These are phyloP conservation scores for Benincasa hispida DNA, from an alignment of 306 rosid species.

Conservation along the genomic window DNA sequence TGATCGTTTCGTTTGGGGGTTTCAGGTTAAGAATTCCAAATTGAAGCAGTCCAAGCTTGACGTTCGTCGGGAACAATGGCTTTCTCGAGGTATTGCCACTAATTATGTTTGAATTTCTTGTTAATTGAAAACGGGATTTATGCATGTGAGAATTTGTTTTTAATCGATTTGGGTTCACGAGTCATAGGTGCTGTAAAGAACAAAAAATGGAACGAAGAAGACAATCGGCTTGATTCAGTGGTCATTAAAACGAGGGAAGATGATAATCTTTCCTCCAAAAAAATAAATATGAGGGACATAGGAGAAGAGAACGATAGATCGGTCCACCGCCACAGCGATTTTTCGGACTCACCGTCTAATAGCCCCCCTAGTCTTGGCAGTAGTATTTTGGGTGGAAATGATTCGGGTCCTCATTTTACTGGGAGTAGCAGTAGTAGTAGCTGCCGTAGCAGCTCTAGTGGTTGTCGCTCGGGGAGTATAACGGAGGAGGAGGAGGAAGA, in stretches of 20 bases:
- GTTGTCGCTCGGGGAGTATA: constrained; percentile 72
- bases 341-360: constrained; percentile 41
- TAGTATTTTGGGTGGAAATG: constrained; percentile 43
- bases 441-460: constrained; percentile 33
- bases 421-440: constrained; percentile 55
- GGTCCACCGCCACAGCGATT: constrained; percentile 46
- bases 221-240: constrained; percentile 11
- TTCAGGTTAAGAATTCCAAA: constrained; percentile 87
- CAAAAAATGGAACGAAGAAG: constrained; percentile 49
- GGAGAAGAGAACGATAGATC: constrained; percentile 35
- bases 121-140: background rate
- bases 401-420: constrained; percentile 67
- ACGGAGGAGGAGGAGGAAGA: constrained; percentile 54
- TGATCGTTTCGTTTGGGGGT: background rate
- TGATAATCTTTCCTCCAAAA: constrained; percentile 26
- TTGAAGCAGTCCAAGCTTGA: constrained; percentile 94
- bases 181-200: constrained; percentile 49
- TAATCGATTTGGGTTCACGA: constrained; percentile 18
- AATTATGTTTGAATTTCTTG: background rate
- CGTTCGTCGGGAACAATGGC: constrained; percentile 98
- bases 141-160: background rate
- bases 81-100: constrained; percentile 54
- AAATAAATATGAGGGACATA: constrained; percentile 30
- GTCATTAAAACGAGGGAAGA: constrained; percentile 23
- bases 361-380: constrained; percentile 47